These are phyloP conservation scores for Gastrolobium villosum DNA, from an alignment of 306 rosid genomes.

Conservation along the genomic window DNA sequence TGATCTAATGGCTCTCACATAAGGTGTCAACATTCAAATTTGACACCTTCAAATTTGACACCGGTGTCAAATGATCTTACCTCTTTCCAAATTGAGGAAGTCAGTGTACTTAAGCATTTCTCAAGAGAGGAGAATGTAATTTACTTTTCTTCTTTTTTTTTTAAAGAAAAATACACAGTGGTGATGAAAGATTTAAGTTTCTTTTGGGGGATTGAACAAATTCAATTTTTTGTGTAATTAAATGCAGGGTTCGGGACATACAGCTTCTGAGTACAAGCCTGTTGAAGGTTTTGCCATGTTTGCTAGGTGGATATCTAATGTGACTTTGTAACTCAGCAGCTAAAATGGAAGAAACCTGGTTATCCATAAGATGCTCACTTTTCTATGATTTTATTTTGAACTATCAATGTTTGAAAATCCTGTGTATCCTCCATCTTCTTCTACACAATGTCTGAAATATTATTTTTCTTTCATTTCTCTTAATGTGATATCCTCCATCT, in stretches of 20 bases:
- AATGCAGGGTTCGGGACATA: slow-evolving; percentile 43
- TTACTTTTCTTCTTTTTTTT: neutral
- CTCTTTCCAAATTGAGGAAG: too few relatives aligned
- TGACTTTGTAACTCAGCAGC: neutral
- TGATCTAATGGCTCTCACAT: too few relatives aligned
- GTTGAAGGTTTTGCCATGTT: slow-evolving; percentile 44
- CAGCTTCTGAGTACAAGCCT: slow-evolving; percentile 31
- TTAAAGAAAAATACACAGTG: neutral
- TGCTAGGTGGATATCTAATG: slow-evolving; percentile 33
- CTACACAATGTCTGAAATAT: too few relatives aligned
- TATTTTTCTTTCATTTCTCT: neutral
- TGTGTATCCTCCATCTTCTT: too few relatives aligned
- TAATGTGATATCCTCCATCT: neutral
- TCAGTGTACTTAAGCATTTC: too few relatives aligned
- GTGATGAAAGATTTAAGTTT: neutral
- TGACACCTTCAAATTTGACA: too few relatives aligned
- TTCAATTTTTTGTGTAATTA: neutral
- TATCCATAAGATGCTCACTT: neutral
- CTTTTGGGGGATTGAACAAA: neutral
- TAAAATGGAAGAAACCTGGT: neutral
- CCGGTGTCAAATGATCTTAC: too few relatives aligned
- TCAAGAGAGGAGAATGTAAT: too few relatives aligned
- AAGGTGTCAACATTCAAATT: too few relatives aligned
- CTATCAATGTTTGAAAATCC: neutral
- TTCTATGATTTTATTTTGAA: neutral